A percentile compares a stretch with the other conserved stretches of the same genome.
Evolutionary conservation across 2,329 filamentous ascomycete genomes (phyloP).

Genomic region (Hymenoscyphus scutula): DNA sequence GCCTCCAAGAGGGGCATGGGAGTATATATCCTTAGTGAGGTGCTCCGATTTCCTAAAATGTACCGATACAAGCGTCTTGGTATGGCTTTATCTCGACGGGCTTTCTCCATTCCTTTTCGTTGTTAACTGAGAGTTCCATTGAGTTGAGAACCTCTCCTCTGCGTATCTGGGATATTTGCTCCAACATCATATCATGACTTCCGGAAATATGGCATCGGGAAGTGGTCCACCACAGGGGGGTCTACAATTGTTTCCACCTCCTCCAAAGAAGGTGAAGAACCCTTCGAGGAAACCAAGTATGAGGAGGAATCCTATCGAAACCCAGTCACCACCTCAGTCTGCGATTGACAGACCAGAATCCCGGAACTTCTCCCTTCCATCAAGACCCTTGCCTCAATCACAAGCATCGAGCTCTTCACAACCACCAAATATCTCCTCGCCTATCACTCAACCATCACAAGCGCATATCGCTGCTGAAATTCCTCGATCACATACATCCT

Average conservation of each 20-base stretch:
- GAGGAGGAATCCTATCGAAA: slow-evolving; percentile 25
- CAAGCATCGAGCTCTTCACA: slow-evolving; percentile 5
- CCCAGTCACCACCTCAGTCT: slow-evolving; percentile 27
- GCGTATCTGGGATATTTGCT: slow-evolving; percentile 14
- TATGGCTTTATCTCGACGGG: slow-evolving; percentile 10
- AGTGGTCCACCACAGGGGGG: slow-evolving; percentile 27
- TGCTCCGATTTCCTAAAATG: slow-evolving; percentile 9
- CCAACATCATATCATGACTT: not conserved
- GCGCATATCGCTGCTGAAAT: slow-evolving; percentile 30
- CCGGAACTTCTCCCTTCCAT: slow-evolving; percentile 21
- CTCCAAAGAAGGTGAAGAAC: slow-evolving; percentile 32
- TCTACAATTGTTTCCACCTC: slow-evolving; percentile 36
- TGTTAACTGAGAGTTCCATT: slow-evolving; percentile 6
- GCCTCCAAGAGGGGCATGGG: slow-evolving; percentile 2
- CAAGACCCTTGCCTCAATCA: slow-evolving; percentile 15
- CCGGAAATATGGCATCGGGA: slow-evolving; percentile 5
- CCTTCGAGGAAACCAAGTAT: slow-evolving; percentile 32
- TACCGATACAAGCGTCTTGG: slow-evolving; percentile 13
- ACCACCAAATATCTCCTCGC: slow-evolving; percentile 12
- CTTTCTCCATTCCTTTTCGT: slow-evolving; percentile 9
- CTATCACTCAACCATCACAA: slow-evolving; percentile 29
- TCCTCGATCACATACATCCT: slow-evolving; percentile 48
- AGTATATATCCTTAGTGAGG: slow-evolving; percentile 14
- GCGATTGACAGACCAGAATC: slow-evolving; percentile 26
- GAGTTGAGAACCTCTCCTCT: slow-evolving; percentile 8